These are phyloP conservation scores for Paraconiothyrium sp. DNA, from an alignment of 2,329 filamentous ascomycete genomes.

Conservation along the genomic window DNA sequence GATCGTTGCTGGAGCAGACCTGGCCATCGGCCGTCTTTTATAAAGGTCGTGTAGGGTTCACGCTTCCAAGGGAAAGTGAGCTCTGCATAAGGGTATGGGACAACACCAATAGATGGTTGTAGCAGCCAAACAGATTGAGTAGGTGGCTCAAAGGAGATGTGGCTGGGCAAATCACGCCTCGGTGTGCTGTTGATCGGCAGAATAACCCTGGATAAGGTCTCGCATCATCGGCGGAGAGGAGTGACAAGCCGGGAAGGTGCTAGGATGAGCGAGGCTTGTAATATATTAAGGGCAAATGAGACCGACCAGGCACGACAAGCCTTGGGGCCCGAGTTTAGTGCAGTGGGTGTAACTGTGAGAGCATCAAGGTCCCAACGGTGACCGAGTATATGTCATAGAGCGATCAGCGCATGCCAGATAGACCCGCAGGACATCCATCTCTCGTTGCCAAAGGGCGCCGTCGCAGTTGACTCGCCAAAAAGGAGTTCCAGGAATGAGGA, in stretches of 20 bases:
- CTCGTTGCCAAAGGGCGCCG: neutral
- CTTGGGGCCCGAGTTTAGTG: neutral
- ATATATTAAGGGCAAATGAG: slow-evolving; percentile 24
- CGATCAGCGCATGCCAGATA: neutral
- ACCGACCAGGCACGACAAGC: neutral
- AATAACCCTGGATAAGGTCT: slow-evolving; percentile 13
- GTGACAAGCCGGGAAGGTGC: slow-evolving; percentile 23
- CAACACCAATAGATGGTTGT: slow-evolving; percentile 9
- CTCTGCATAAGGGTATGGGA: slow-evolving; percentile 13
- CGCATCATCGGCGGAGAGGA: slow-evolving; percentile 17
- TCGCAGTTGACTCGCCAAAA: neutral
- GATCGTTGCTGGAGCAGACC: neutral
- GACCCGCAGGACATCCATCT: neutral
- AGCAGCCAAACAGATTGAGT: slow-evolving; percentile 27
- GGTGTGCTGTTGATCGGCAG: slow-evolving; percentile 9
- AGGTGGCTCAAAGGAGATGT: slow-evolving; percentile 21
- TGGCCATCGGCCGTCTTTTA: slow-evolving; percentile 3
- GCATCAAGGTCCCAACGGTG: neutral
- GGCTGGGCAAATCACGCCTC: slow-evolving; percentile 14
- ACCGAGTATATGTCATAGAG: neutral
- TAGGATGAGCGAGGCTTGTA: slow-evolving; percentile 13
- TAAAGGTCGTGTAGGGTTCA: neutral
- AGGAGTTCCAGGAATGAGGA: neutral
- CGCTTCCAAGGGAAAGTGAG: slow-evolving; percentile 1
- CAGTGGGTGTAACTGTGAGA: neutral